These are phyloP conservation scores for Wakefieldia striispora DNA, from an alignment of 768 basidiomycete genomes.

Conservation along the genomic window DNA sequence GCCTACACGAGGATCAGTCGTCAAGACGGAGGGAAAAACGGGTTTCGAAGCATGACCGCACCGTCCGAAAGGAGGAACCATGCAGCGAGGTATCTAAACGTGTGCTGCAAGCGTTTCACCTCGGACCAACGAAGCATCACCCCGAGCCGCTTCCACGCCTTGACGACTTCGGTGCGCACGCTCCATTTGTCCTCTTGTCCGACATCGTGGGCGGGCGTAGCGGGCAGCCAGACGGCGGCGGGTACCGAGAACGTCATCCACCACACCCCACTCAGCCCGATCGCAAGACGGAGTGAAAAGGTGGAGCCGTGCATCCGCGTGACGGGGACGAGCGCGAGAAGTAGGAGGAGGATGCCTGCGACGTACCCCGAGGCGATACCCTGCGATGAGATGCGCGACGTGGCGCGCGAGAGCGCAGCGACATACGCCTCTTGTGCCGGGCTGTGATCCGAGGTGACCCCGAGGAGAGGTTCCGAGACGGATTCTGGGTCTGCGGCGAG, in stretches of 20 bases:
- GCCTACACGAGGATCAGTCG: no score
- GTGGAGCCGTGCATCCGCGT: slow-evolving; percentile 71
- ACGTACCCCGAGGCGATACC: slow-evolving; percentile 87
- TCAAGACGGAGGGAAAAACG: background rate
- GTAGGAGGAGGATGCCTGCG: slow-evolving; percentile 74
- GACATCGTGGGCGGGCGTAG: slow-evolving; percentile 12
- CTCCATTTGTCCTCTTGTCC: slow-evolving; percentile 38
- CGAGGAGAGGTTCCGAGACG: slow-evolving; percentile 38
- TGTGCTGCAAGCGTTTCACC: slow-evolving; percentile 71
- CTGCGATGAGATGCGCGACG: slow-evolving; percentile 77
- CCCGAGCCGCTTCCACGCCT: slow-evolving; percentile 75
- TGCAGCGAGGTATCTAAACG: slow-evolving; percentile 86
- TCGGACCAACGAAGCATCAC: slow-evolving; percentile 73
- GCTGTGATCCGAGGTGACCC: background rate
- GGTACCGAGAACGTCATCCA: slow-evolving; percentile 85
- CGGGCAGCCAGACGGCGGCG: slow-evolving; percentile 72
- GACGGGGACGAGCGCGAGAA: slow-evolving; percentile 79
- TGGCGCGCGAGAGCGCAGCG: slow-evolving; percentile 63
- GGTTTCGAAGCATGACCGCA: slow-evolving; percentile 28
- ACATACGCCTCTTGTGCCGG: slow-evolving; percentile 45
- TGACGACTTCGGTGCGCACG: slow-evolving; percentile 48
- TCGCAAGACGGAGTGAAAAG: slow-evolving; percentile 74
- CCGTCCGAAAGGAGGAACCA: slow-evolving; percentile 96
- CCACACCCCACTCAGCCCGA: slow-evolving; percentile 83
- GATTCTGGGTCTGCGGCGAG: slow-evolving; percentile 21